These are phyloP conservation scores for Salix udensis DNA, from an alignment of 345 rosid species.

Conservation along the genomic window DNA sequence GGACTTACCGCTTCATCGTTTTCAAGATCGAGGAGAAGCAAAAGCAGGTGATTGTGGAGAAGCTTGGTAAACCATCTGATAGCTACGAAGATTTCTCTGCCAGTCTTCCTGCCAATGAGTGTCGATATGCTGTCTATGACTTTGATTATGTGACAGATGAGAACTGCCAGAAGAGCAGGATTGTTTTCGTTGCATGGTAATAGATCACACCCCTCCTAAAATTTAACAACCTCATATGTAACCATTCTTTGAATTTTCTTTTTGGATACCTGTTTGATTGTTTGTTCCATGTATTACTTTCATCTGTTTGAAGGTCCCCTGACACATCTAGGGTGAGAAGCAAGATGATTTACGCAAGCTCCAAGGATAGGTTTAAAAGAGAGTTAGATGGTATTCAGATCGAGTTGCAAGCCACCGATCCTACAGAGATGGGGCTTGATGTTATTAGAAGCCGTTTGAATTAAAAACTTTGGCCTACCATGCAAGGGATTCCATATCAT, in stretches of 20 bases:
- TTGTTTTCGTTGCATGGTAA: slow-evolving; percentile 65
- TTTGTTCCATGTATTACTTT: background rate
- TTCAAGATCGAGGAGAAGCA: slow-evolving; percentile 63
- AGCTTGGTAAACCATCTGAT: slow-evolving; percentile 54
- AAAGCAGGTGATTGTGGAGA: slow-evolving; percentile 65
- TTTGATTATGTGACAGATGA: slow-evolving; percentile 60
- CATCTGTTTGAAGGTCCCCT: slow-evolving; percentile 46
- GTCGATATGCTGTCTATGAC: slow-evolving; percentile 69
- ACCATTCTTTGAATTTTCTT: background rate
- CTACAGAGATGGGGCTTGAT: slow-evolving; percentile 64
- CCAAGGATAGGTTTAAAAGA: slow-evolving; percentile 65
- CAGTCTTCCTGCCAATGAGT: slow-evolving; percentile 60
- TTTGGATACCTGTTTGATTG: background rate
- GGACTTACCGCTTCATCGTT: slow-evolving; percentile 59
- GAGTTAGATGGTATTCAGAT: slow-evolving; percentile 64
- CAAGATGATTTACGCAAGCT: slow-evolving; percentile 75
- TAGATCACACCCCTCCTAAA: background rate
- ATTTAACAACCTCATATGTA: background rate
- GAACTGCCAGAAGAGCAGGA: slow-evolving; percentile 67
- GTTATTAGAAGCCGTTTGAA: slow-evolving; percentile 58
- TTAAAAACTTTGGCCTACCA: slow-evolving; percentile 23
- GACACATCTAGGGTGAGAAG: slow-evolving; percentile 57
- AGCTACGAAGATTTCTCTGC: slow-evolving; percentile 55
- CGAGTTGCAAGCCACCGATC: slow-evolving; percentile 70
- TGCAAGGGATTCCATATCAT: slow-evolving; percentile 16